Conservation (phyloP, 306 rosid genomes). For the Chamaecrista fasciculata region DNA sequence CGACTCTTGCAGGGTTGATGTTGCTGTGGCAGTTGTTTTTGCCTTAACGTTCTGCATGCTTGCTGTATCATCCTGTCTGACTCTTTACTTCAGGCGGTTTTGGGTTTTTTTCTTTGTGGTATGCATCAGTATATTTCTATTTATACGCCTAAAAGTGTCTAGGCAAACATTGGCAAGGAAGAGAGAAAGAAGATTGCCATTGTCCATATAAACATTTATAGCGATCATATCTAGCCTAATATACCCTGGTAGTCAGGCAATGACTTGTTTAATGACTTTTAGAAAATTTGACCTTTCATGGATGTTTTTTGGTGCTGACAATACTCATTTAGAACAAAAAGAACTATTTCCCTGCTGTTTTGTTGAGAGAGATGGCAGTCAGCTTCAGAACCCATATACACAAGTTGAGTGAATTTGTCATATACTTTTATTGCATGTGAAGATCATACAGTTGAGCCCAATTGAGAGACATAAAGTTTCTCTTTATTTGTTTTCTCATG, state of each 20-base stretch:
- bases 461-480: neutral
- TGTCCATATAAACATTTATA: slow-evolving; percentile 38
- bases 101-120: slow-evolving; percentile 35
- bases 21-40: slow-evolving; percentile 39
- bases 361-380: slow-evolving; percentile 19
- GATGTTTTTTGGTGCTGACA: slow-evolving; percentile 24
- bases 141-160: slow-evolving; percentile 33
- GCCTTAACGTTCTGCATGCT: slow-evolving; percentile 33
- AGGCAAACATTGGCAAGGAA: slow-evolving; percentile 41
- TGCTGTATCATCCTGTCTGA: slow-evolving; percentile 24
- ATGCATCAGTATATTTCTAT: slow-evolving; percentile 35
- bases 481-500: neutral
- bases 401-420: slow-evolving; percentile 25
- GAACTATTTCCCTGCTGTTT: neutral
- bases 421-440: slow-evolving; percentile 21
- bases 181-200: slow-evolving; percentile 48
- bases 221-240: slow-evolving; percentile 13
- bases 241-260: slow-evolving; percentile 7
- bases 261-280: slow-evolving; percentile 14
- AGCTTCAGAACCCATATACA: slow-evolving; percentile 25
- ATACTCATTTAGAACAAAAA: slow-evolving; percentile 7
- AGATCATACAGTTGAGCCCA: slow-evolving; percentile 21
- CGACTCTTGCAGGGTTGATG: slow-evolving; percentile 45
- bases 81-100: slow-evolving; percentile 39
- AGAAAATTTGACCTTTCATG: slow-evolving; percentile 25